Evolutionary conservation across 495 filamentous ascomycete genomes (phyloP).

Genomic region (Tuber brumale): DNA sequence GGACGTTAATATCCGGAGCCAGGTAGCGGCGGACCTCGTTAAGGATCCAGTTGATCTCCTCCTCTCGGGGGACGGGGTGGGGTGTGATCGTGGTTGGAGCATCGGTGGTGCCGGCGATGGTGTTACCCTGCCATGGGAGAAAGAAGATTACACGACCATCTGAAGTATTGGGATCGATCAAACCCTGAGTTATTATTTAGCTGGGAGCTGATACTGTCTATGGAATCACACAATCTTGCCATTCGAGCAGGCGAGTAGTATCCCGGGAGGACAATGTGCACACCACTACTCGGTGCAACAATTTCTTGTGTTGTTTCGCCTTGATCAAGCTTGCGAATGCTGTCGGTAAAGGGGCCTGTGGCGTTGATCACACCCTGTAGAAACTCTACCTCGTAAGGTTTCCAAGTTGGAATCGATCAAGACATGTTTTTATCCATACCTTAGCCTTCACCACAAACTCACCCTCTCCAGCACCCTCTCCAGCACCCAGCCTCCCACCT

Average conservation of each 20-base stretch:
- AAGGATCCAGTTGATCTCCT: constrained; percentile 95
- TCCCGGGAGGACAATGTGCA: constrained; percentile 89
- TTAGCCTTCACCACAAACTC: constrained; percentile 73
- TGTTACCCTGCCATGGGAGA: constrained; percentile 98
- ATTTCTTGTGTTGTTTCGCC: constrained; percentile 49
- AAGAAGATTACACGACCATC: constrained; percentile 99
- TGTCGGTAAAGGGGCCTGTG: constrained; percentile 91
- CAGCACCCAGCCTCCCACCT: constrained; percentile 41
- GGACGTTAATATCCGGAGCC: constrained; percentile 85
- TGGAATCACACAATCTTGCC: constrained; percentile 38
- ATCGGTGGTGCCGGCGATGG: constrained; percentile 95
- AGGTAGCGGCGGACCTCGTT: constrained; percentile 84
- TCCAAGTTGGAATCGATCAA: not conserved
- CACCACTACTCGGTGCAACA: constrained; percentile 86
- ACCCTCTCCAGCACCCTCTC: constrained; percentile 39
- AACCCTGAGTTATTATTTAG: constrained; percentile 46
- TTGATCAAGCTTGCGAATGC: constrained; percentile 79
- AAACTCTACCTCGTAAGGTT: constrained; percentile 6
- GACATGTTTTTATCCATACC: constrained; percentile 24
- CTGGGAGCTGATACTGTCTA: not conserved
- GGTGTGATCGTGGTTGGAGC: constrained; percentile 69
- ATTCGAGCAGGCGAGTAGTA: constrained; percentile 94
- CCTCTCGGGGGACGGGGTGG: constrained; percentile 83
- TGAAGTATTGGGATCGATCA: constrained; percentile 90
- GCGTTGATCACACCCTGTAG: constrained; percentile 82